phyloP scores from a whole-genome alignment of 176 grass and related monocot species.

The Oryza longistaminata region DNA sequence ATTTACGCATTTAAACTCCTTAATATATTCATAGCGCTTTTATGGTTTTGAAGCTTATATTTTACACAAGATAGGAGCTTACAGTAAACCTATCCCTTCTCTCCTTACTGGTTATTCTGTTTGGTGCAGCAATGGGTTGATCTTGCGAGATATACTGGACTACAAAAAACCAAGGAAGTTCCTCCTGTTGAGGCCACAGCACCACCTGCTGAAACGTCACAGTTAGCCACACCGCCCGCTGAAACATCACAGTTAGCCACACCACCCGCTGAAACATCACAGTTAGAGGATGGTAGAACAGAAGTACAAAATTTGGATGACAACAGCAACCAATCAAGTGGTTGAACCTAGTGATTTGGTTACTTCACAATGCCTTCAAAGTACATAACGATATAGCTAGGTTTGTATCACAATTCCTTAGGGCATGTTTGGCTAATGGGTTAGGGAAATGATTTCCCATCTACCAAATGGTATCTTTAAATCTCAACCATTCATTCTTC shows the following conservation, averaged over 20 bases:
- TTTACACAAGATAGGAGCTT: slow-evolving; percentile 9
- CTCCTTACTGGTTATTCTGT: slow-evolving; percentile 12
- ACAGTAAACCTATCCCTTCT: background rate
- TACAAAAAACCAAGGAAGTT: slow-evolving; percentile 59
- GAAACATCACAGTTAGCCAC: slow-evolving; percentile 39
- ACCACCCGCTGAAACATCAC: slow-evolving; percentile 45
- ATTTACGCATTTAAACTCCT: background rate
- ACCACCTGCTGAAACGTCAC: slow-evolving; percentile 44
- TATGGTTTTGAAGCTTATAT: slow-evolving; percentile 16
- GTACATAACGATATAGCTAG: slow-evolving; percentile 10
- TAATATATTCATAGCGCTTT: slow-evolving; percentile 5
- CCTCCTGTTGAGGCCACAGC: slow-evolving; percentile 34
- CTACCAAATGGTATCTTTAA: too few species aligned
- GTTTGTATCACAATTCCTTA: background rate
- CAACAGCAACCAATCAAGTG: slow-evolving; percentile 45
- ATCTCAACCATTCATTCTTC: too few species aligned
- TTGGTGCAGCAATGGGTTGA: slow-evolving; percentile 95
- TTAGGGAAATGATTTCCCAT: too few species aligned
- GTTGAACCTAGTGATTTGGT: slow-evolving; percentile 26
- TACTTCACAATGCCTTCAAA: background rate
- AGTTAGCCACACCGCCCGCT: slow-evolving; percentile 40
- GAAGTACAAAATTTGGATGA: slow-evolving; percentile 60
- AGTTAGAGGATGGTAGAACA: slow-evolving; percentile 44
- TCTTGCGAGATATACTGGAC: slow-evolving; percentile 83
- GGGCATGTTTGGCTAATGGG: too few species aligned